Evolutionary conservation across 371 early-diverging fungal genomes (phyloP).

Genomic region (Mortierella sp.): DNA sequence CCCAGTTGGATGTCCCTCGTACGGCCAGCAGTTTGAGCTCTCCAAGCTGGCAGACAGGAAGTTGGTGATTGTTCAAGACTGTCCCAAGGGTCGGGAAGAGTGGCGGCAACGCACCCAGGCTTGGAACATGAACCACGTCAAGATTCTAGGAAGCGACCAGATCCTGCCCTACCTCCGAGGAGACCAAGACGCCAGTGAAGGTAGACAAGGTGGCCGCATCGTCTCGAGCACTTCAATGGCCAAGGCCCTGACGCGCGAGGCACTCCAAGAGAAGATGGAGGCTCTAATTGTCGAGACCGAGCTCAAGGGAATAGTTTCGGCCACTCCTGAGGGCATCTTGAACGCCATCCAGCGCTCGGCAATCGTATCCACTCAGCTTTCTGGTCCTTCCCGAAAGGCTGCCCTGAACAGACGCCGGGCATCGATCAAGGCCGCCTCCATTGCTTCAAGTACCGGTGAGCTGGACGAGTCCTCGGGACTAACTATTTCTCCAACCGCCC

Average conservation of each 20-base stretch:
- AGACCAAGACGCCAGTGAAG: neutral
- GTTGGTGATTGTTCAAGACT: slow-evolving; percentile 39
- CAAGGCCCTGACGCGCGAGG: neutral
- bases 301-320: slow-evolving; percentile 25
- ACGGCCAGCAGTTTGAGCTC: slow-evolving; percentile 41
- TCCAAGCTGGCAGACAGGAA: slow-evolving; percentile 32
- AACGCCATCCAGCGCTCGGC: slow-evolving; percentile 22
- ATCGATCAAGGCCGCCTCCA: neutral
- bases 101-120: slow-evolving; percentile 41
- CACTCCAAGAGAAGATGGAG: slow-evolving; percentile 40
- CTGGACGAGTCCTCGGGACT: neutral
- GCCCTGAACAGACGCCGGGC: neutral
- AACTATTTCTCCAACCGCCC: neutral
- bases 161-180: slow-evolving; percentile 26
- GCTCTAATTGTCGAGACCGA: slow-evolving; percentile 50
- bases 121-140: slow-evolving; percentile 44
- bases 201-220: neutral
- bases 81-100: slow-evolving; percentile 34
- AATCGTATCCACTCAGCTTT: neutral
- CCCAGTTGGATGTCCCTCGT: slow-evolving; percentile 38
- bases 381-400: slow-evolving; percentile 1
- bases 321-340: slow-evolving; percentile 38
- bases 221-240: neutral
- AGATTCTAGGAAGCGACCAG: slow-evolving; percentile 32
- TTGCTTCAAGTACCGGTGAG: neutral